Percentiles rank a stretch among this genome's conserved stretches.
Evolutionary conservation across 1,284 basidiomycete genomes (phyloP).

Genomic region (Xanthoconium separans): DNA sequence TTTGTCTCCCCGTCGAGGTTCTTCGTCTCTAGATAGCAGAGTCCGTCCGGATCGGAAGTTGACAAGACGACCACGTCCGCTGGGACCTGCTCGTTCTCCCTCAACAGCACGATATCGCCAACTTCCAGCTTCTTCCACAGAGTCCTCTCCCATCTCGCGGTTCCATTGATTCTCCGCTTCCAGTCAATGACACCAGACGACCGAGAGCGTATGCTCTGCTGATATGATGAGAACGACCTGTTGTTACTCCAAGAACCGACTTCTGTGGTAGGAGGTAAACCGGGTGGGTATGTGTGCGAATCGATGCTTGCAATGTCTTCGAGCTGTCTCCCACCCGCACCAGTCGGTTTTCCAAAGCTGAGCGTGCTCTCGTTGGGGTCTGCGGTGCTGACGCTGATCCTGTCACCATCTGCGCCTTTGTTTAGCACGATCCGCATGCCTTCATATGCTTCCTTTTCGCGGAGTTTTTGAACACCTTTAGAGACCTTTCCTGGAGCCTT

Average conservation of each 20-base stretch:
- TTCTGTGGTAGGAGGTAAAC: constrained; percentile 21
- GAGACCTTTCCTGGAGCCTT: constrained; percentile 74
- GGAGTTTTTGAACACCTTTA: constrained; percentile 82
- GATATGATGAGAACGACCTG: constrained; percentile 45
- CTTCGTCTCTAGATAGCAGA: constrained; percentile 93
- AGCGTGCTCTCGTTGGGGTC: constrained; percentile 42
- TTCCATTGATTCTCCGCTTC: constrained; percentile 63
- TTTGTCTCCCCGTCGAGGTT: constrained; percentile 98
- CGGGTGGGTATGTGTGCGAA: constrained; percentile 64
- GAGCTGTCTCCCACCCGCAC: constrained; percentile 44
- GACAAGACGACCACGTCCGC: constrained; percentile 92
- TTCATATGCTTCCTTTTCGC: constrained; percentile 78
- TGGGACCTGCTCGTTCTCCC: constrained; percentile 94
- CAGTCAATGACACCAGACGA: constrained; percentile 79
- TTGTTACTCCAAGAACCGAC: constrained; percentile 19
- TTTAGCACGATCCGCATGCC: constrained; percentile 64
- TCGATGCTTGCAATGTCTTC: constrained; percentile 61
- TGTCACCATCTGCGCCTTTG: constrained; percentile 44
- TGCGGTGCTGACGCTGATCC: constrained; percentile 40
- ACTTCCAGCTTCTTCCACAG: constrained; percentile 99
- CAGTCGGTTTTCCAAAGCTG: constrained; percentile 35
- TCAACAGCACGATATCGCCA: constrained; percentile 89
- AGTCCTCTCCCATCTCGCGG: constrained; percentile 90
- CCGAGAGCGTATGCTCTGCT: constrained; percentile 55
- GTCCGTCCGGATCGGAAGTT: constrained; percentile 80